A percentile compares a stretch with the other conserved stretches of the same genome.
These are phyloP conservation scores for Sphaerostilbella broomeana DNA, from an alignment of 2,329 filamentous ascomycete species.

Conservation along the genomic window DNA sequence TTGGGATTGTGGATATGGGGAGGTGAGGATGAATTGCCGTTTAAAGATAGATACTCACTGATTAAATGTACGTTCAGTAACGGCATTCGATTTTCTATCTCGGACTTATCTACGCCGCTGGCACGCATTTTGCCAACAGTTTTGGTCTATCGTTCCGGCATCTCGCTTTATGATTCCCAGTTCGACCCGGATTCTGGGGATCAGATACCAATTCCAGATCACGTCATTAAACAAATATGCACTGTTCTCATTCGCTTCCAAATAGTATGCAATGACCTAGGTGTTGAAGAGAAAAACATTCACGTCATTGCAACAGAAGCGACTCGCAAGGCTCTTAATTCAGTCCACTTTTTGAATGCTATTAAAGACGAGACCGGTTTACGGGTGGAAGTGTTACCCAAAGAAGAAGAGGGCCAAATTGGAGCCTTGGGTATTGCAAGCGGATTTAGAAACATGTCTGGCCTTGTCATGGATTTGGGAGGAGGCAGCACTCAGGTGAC, in stretches of 20 bases:
- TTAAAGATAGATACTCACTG: slow-evolving; percentile 4
- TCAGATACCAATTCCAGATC: slow-evolving; percentile 24
- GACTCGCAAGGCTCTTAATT: slow-evolving; percentile 26
- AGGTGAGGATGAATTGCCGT: slow-evolving; percentile 15
- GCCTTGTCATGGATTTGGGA: slow-evolving; percentile 66
- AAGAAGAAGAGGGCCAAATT: slow-evolving; percentile 59
- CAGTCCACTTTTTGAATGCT: slow-evolving; percentile 20
- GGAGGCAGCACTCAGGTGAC: slow-evolving; percentile 65
- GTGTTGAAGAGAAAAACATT: slow-evolving; percentile 20
- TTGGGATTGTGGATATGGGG: slow-evolving; percentile 33
- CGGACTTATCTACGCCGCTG: slow-evolving; percentile 36
- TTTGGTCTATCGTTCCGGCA: slow-evolving; percentile 25
- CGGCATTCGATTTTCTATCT: slow-evolving; percentile 65
- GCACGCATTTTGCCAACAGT: slow-evolving; percentile 53
- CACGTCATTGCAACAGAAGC: slow-evolving; percentile 28
- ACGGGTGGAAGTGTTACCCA: slow-evolving; percentile 53
- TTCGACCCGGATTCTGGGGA: slow-evolving; percentile 26
- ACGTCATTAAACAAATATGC: slow-evolving; percentile 23
- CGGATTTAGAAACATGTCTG: slow-evolving; percentile 52
- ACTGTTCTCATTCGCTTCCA: slow-evolving; percentile 23
- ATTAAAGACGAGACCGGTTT: slow-evolving; percentile 53
- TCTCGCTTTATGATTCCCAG: slow-evolving; percentile 28
- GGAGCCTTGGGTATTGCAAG: slow-evolving; percentile 63
- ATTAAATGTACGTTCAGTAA: slow-evolving; percentile 40
- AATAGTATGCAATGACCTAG: slow-evolving; percentile 24